These are phyloP conservation scores for Hirsutella minnesotensis DNA, from an alignment of 2,329 filamentous ascomycete species.

Conservation along the genomic window DNA sequence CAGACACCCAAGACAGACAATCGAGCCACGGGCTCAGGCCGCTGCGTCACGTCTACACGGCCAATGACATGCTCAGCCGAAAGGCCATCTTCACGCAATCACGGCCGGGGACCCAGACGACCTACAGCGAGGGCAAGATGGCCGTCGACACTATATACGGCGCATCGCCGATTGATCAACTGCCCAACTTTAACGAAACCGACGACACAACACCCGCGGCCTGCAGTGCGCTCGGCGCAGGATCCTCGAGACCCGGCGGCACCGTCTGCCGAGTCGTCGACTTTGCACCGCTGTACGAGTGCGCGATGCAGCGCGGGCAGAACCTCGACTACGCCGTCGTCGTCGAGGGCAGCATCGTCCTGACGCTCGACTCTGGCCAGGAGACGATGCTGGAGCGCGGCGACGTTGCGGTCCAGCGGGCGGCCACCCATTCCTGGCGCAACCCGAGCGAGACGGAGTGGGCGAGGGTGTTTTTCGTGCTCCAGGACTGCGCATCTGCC, in stretches of 20 bases:
- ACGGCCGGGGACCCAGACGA: constrained; percentile 7
- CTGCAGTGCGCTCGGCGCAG: background rate
- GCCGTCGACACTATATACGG: constrained; percentile 20
- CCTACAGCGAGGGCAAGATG: constrained; percentile 20
- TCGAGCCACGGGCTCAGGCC: background rate
- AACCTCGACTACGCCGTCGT: constrained; percentile 43
- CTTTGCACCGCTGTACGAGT: constrained; percentile 27
- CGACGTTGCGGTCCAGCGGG: constrained; percentile 43
- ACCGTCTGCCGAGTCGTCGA: constrained; percentile 35
- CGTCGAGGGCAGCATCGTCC: constrained; percentile 39
- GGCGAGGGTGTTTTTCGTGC: constrained; percentile 31
- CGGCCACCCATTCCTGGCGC: constrained; percentile 41
- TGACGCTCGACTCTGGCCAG: constrained; percentile 40
- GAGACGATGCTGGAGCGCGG: constrained; percentile 31
- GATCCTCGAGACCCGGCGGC: constrained; percentile 18
- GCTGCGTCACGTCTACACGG: constrained; percentile 5
- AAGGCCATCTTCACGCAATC: constrained; percentile 8
- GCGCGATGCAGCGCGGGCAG: constrained; percentile 38
- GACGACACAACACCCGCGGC: constrained; percentile 19
- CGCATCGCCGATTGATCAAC: constrained; percentile 15
- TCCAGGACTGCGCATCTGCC: constrained; percentile 20
- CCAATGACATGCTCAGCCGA: constrained; percentile 1
- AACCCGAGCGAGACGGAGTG: constrained; percentile 34
- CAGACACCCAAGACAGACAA: background rate
- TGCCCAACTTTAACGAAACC: constrained; percentile 19